These are phyloP conservation scores for Saitozyma sp. DNA, from an alignment of 768 basidiomycete species.

Conservation along the genomic window DNA sequence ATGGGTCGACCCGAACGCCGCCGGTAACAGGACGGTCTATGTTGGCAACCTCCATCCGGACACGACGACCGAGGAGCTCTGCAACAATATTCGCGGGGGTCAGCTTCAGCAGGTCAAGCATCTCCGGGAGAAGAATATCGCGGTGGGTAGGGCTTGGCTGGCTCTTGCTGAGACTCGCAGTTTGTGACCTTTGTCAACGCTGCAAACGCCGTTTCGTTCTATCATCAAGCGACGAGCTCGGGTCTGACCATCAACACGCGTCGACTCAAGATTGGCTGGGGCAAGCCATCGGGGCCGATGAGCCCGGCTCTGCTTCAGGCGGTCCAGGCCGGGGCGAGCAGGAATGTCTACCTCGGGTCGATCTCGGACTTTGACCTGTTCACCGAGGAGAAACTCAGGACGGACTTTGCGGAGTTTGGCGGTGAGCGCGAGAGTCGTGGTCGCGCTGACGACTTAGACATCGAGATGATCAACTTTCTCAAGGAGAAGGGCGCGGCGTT, in stretches of 20 bases:
- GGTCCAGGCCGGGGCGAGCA: constrained; percentile 86
- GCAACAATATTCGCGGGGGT: constrained; percentile 95
- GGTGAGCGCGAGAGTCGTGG: too few species aligned
- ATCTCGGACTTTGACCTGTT: constrained; percentile 94
- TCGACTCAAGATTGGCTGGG: constrained; percentile 96
- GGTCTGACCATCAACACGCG: constrained; percentile 90
- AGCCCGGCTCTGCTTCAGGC: constrained; percentile 80
- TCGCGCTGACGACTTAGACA: constrained; percentile 61
- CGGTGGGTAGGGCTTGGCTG: constrained; percentile 59
- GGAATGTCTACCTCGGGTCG: constrained; percentile 95
- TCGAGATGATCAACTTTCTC: constrained; percentile 93
- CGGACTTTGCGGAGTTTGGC: constrained; percentile 93
- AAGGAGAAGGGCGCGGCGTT: constrained; percentile 89
- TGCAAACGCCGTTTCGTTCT: constrained; percentile 88
- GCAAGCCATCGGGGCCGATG: constrained; percentile 88
- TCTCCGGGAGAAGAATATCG: constrained; percentile 96
- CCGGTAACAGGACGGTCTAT: constrained; percentile 89
- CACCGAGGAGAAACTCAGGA: constrained; percentile 81
- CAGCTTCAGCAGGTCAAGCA: constrained; percentile 92
- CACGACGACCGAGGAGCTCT: constrained; percentile 89
- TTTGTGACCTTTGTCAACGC: constrained; percentile 97
- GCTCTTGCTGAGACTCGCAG: constrained; percentile 52
- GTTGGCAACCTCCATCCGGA: constrained; percentile 96
- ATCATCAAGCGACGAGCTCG: constrained; percentile 84
- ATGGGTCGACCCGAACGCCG: constrained; percentile 39